phyloP scores from a whole-genome alignment of 2,329 filamentous ascomycete species.

The Epichloe scottii region DNA sequence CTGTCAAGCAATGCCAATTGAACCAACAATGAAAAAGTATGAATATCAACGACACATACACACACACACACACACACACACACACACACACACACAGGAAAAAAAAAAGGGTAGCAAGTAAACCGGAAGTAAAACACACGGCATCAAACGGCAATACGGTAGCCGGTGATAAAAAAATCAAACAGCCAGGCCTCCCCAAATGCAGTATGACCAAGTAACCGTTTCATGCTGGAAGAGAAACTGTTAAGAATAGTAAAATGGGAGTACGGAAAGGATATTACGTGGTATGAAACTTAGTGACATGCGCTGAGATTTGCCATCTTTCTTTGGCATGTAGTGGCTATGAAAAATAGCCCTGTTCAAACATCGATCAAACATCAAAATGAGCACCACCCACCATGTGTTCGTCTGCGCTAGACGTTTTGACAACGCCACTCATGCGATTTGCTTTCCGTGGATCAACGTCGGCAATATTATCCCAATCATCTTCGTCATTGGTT shows the following conservation, averaged over 20 bases:
- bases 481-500: constrained; percentile 36
- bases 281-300: neutral
- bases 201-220: constrained; percentile 4
- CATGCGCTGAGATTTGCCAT: neutral
- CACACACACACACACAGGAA: neutral
- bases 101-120: neutral
- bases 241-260: neutral
- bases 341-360: constrained; percentile 10
- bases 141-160: neutral
- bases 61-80: neutral
- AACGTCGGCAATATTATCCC: constrained; percentile 46
- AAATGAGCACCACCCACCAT: constrained; percentile 52
- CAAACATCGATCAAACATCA: constrained; percentile 35
- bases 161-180: neutral
- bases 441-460: constrained; percentile 40
- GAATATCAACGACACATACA: neutral
- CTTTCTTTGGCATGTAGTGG: neutral
- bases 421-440: constrained; percentile 52
- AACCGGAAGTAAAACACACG: neutral
- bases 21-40: constrained; percentile 14
- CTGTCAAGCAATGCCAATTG: constrained; percentile 15
- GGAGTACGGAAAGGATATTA: neutral
- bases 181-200: constrained; percentile 1
- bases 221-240: constrained; percentile 4
- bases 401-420: constrained; percentile 45